Base-by-base conservation (phyloP, 2,329 filamentous ascomycete genomes). In the Biscogniauxia mediterranea region DNA sequence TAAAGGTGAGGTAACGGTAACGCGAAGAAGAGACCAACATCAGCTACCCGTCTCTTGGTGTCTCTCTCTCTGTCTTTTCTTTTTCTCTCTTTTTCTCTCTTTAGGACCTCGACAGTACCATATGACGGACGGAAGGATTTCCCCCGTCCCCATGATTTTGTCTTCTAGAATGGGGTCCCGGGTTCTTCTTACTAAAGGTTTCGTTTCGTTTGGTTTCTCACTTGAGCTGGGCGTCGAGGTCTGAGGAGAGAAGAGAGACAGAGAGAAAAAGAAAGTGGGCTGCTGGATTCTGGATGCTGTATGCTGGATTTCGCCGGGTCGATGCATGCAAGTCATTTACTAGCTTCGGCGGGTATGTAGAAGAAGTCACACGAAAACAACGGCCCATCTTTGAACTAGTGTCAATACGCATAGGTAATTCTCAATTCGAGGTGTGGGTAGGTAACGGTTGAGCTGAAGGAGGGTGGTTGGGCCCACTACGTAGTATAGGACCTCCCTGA, bases 291-390 rank as follows among this genome's bases (percentile, higher is more conserved):
- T 23, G 23, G 23, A 23, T n/a, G n/a, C n/a, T n/a, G n/a, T n/a
- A 23, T 23, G 23, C 23, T 32, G 28, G 11, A 9, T 17, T 46
- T 59, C 28, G 58, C 57, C 56, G 59, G 53, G 26, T 60, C 53
- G 42, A 52, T 58, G 57, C 62, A 70, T 71, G 70, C 70, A 74
- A 65, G 68, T 61, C 63, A 70, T 65, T 65, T 64, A 65, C 67
- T 73, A 72, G 72, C 66, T 63, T 58, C 65, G 71, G 72, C 71
- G 72, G 70, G 67, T 74, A 73, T 66, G 66, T 64, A 61, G 55
- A 62, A 59, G 51, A 58, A 63, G 62, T 69, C 61, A 70, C 63
- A 70, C 60, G 32, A 23, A 61, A 56, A 59, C 52, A 63, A 62
- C 53, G 56, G 57, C 62, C 63, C 64, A 65, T 58, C 42, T 64